Percentiles rank a stretch among this genome's conserved stretches.
Conservation (phyloP, 2,329 filamentous ascomycete genomes). For the Pseudomassariella vexata region DNA sequence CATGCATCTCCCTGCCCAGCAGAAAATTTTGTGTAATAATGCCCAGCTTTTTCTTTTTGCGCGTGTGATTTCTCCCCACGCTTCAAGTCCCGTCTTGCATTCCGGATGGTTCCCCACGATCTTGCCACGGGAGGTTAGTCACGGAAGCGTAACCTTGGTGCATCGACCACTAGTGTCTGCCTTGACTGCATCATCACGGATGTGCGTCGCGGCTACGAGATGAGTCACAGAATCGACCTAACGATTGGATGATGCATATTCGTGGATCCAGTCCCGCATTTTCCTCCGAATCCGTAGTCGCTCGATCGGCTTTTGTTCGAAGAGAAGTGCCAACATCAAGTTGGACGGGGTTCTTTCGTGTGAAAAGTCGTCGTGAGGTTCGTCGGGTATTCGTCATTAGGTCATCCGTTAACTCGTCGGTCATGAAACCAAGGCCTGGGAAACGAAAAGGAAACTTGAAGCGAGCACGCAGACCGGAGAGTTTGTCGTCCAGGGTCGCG, state of each 20-base stretch:
- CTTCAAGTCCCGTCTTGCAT: constrained; percentile 18
- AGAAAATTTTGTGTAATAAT: constrained; percentile 18
- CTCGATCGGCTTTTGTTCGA: constrained; percentile 20
- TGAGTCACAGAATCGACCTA: constrained; percentile 19
- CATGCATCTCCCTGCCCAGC: constrained; percentile 21
- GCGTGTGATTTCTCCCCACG: constrained; percentile 20
- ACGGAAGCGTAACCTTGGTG: constrained; percentile 15
- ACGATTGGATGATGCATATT: constrained; percentile 8
- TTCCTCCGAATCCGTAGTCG: constrained; percentile 17
- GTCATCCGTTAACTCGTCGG: constrained; percentile 35
- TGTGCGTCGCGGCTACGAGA: constrained; percentile 18
- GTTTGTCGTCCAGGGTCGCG: constrained; percentile 16
- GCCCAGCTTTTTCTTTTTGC: constrained; percentile 21
- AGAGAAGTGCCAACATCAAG: constrained; percentile 24
- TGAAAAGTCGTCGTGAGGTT: constrained; percentile 37
- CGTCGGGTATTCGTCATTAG: constrained; percentile 24
- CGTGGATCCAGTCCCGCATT: constrained; percentile 19
- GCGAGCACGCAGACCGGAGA: constrained; percentile 25
- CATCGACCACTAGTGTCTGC: constrained; percentile 23
- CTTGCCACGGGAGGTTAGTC: constrained; percentile 20
- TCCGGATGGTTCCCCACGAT: constrained; percentile 17
- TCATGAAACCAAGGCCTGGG: constrained; percentile 32
- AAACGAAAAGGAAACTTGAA: constrained; percentile 28
- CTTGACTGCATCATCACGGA: constrained; percentile 21
- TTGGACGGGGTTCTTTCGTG: constrained; percentile 27